Conservation (phyloP, 192 early-diverging fungal species). For the Physocladia obscura region DNA sequence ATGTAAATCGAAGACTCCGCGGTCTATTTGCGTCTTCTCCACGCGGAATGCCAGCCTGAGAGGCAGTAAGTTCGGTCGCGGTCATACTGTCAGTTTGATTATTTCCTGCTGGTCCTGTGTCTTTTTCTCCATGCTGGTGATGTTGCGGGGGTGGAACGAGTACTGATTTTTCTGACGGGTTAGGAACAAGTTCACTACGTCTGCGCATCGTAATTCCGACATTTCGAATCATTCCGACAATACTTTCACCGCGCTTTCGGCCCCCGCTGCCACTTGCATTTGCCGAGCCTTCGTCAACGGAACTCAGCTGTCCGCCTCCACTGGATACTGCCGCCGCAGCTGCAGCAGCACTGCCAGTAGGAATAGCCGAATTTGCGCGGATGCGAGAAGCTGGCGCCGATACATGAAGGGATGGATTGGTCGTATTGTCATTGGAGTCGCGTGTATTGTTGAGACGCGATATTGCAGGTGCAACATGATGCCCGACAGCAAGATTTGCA, state of each 20-base stretch:
- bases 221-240: slow-evolving; percentile 46
- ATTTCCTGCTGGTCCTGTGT: background rate
- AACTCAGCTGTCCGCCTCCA: too few relatives aligned
- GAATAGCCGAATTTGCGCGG: background rate
- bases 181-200: background rate
- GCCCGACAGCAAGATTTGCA: background rate
- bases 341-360: background rate
- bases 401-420: background rate
- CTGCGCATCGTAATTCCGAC: slow-evolving; percentile 7
- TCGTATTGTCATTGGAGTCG: background rate
- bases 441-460: slow-evolving; percentile 5
- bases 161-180: background rate
- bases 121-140: background rate
- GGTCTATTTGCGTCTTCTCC: slow-evolving; percentile 53
- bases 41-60: slow-evolving; percentile 30
- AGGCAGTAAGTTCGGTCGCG: slow-evolving; percentile 4
- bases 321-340: background rate
- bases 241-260: slow-evolving; percentile 49
- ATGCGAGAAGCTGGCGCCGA: background rate
- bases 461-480: background rate
- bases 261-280: background rate
- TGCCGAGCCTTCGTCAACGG: too few relatives aligned
- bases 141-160: background rate
- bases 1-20: slow-evolving; percentile 61
- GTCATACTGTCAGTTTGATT: background rate